These are phyloP conservation scores for Salvia hispanica DNA, from an alignment of 257 asterid species.

Conservation along the genomic window DNA sequence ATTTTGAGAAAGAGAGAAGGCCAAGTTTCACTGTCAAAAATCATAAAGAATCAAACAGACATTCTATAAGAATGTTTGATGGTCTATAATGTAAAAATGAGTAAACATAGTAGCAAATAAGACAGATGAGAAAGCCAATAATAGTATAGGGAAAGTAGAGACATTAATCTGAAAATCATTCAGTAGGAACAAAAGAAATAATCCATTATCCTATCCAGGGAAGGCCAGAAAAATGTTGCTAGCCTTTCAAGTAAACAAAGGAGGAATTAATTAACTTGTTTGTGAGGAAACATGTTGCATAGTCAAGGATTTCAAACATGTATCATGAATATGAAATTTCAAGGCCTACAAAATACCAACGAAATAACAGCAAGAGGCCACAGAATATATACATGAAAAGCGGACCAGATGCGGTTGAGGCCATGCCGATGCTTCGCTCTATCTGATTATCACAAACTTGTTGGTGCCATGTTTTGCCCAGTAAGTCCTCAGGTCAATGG, in stretches of 20 bases:
- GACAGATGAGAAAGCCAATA: background rate
- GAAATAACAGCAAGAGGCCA: conserved; percentile 50
- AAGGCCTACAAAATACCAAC: conserved; percentile 41
- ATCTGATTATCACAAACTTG: conserved; percentile 93
- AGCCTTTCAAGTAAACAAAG: conserved; percentile 44
- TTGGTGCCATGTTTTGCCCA: conserved; percentile 99
- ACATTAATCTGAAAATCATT: conserved; percentile 32
- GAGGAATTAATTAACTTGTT: conserved; percentile 42
- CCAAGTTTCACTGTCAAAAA: background rate
- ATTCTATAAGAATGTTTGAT: background rate
- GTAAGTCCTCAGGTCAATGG: conserved; percentile 85
- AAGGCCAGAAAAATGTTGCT: conserved; percentile 41
- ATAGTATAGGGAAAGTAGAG: background rate
- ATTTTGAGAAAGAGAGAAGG: too few species aligned
- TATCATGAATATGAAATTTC: conserved; percentile 36
- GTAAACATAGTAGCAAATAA: background rate
- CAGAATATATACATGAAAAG: conserved; percentile 63
- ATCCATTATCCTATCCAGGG: conserved; percentile 50
- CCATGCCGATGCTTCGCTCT: conserved; percentile 20
- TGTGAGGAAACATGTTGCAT: conserved; percentile 37
- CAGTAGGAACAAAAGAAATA: conserved; percentile 26
- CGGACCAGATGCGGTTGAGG: conserved; percentile 42
- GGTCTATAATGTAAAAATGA: background rate
- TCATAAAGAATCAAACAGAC: background rate
- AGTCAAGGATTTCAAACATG: conserved; percentile 43